Evolutionary conservation across 73 alveolate species (phyloP).

Genomic region (Uronychia setigera): DNA sequence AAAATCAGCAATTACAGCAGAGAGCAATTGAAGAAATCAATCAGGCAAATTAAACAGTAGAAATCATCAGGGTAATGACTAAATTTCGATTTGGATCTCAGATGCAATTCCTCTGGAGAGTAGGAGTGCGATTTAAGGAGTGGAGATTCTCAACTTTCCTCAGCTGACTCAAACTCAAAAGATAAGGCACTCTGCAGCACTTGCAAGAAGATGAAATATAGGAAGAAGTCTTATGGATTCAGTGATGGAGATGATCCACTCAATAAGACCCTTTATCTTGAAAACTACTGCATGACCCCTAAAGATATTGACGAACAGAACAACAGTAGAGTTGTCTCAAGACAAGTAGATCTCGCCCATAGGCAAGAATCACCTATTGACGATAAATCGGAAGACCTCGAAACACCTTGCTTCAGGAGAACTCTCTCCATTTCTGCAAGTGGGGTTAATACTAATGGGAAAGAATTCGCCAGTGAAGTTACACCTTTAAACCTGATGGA

Average conservation of each 20-base stretch:
- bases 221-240: background rate
- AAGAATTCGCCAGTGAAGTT: background rate
- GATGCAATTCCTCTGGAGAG: too few species aligned
- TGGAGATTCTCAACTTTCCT: too few species aligned
- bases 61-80: too few species aligned
- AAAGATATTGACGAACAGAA: background rate
- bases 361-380: background rate
- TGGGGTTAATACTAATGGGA: too few species aligned
- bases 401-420: background rate
- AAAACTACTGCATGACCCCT: background rate
- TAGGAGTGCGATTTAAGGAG: too few species aligned
- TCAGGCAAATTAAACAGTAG: too few species aligned
- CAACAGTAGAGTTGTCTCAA: background rate
- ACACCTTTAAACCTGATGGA: background rate
- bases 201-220: background rate
- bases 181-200: conserved; percentile 4
- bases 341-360: too few species aligned
- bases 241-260: background rate
- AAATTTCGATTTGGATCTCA: too few species aligned
- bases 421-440: background rate
- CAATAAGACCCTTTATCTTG: background rate
- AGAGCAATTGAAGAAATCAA: background rate
- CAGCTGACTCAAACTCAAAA: too few species aligned
- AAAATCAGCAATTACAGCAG: background rate
- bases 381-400: background rate